Evolutionary conservation across 164 flowering plant species (phyloP).

Genomic region (Sextonia rubra): DNA sequence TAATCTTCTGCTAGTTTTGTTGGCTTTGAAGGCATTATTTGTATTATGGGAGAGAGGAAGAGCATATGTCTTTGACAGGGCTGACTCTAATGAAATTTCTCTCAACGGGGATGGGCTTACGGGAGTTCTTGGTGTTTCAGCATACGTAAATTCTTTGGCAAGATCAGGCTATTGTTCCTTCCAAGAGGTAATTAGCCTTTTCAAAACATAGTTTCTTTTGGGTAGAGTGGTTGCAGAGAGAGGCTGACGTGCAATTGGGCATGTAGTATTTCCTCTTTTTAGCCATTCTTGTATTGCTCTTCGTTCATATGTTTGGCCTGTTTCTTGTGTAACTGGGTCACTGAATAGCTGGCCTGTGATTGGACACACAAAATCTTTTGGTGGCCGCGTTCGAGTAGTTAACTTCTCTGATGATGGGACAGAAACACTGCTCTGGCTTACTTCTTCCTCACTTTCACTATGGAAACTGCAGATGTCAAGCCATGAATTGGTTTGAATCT

Average conservation of each 20-base stretch:
- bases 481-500: not conserved
- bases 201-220: constrained; percentile 69
- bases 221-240: constrained; percentile 50
- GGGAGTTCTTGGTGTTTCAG: constrained; percentile 47
- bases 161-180: constrained; percentile 69
- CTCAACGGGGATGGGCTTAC: constrained; percentile 21
- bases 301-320: constrained; percentile 83
- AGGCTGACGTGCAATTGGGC: constrained; percentile 74
- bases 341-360: constrained; percentile 63
- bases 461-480: constrained; percentile 30
- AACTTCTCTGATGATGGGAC: constrained; percentile 39
- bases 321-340: constrained; percentile 86
- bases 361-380: constrained; percentile 78
- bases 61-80: constrained; percentile 17
- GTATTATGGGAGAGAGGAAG: constrained; percentile 15
- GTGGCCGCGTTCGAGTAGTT: constrained; percentile 48
- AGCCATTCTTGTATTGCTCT: constrained; percentile 86
- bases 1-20: constrained; percentile 38
- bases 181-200: constrained; percentile 72
- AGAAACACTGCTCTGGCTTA: constrained; percentile 40
- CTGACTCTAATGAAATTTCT: constrained; percentile 23
- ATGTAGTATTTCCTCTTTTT: constrained; percentile 61
- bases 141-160: constrained; percentile 50
- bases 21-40: constrained; percentile 12
- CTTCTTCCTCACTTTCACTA: constrained; percentile 44